These are phyloP conservation scores for Beta macrorhiza DNA, from an alignment of 179 eudicot genomes.

Conservation along the genomic window DNA sequence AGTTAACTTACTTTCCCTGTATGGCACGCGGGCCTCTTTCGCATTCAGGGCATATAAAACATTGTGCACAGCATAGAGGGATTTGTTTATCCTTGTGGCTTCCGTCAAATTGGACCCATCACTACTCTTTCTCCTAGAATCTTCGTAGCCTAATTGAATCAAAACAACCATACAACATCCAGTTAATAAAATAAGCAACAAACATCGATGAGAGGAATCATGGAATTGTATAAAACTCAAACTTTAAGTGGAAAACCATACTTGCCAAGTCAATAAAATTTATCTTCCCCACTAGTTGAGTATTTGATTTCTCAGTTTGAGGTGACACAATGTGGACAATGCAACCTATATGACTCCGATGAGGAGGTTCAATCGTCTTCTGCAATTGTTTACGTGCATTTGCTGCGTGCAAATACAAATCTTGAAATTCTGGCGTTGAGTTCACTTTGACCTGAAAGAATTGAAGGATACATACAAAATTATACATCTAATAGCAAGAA, in stretches of 20 bases:
- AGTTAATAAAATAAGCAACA: not conserved
- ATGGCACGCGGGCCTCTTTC: slow-evolving; percentile 70
- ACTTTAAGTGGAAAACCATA: slow-evolving; percentile 24
- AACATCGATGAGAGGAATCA: not conserved
- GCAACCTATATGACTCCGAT: slow-evolving; percentile 68
- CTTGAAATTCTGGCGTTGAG: slow-evolving; percentile 57
- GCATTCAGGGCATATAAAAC: slow-evolving; percentile 74
- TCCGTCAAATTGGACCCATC: slow-evolving; percentile 45
- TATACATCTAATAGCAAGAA: not conserved
- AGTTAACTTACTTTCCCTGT: slow-evolving; percentile 78
- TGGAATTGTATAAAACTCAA: not conserved
- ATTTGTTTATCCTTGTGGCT: slow-evolving; percentile 58
- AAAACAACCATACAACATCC: slow-evolving; percentile 16
- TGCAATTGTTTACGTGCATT: slow-evolving; percentile 34
- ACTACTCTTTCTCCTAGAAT: slow-evolving; percentile 58
- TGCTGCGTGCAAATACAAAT: slow-evolving; percentile 35
- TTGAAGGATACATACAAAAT: slow-evolving; percentile 5
- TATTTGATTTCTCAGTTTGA: slow-evolving; percentile 34
- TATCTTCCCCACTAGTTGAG: slow-evolving; percentile 58
- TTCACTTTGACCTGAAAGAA: slow-evolving; percentile 50
- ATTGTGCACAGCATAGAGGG: slow-evolving; percentile 67
- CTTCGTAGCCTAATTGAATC: slow-evolving; percentile 62
- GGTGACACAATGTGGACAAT: slow-evolving; percentile 52
- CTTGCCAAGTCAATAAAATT: slow-evolving; percentile 91
- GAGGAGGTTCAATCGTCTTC: slow-evolving; percentile 40